Evolutionary conservation across 106 monocot genomes (phyloP).

Genomic region (Dendrobium catenatum): DNA sequence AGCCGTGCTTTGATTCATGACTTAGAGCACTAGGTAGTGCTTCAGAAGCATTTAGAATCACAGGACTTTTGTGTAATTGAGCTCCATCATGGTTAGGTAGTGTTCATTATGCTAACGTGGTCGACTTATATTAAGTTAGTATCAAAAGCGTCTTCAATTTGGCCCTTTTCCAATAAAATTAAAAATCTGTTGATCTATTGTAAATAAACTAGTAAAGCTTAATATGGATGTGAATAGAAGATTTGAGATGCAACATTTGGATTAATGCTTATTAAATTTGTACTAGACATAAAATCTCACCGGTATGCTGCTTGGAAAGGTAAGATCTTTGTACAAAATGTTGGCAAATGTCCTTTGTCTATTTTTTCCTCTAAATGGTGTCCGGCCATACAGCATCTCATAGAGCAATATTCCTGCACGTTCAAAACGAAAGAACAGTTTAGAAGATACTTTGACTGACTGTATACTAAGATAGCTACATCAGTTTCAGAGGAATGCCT

Average conservation of each 20-base stretch:
- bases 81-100: background rate
- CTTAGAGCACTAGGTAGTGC: too few relatives aligned
- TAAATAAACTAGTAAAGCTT: too few relatives aligned
- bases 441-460: background rate
- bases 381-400: slow-evolving; percentile 97
- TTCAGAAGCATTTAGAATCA: too few relatives aligned
- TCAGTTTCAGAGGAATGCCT: background rate
- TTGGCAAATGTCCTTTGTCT: slow-evolving; percentile 88
- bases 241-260: too few relatives aligned
- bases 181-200: too few relatives aligned
- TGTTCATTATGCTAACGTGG: background rate
- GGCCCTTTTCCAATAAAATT: too few relatives aligned
- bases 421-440: background rate
- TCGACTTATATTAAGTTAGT: too few relatives aligned
- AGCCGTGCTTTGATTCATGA: background rate
- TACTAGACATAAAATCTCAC: slow-evolving; percentile 29
- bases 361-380: slow-evolving; percentile 94
- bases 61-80: too few relatives aligned
- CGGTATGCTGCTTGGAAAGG: slow-evolving; percentile 91
- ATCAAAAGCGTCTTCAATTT: too few relatives aligned
- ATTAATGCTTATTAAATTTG: background rate
- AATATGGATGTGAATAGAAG: too few relatives aligned
- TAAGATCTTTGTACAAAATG: slow-evolving; percentile 90
- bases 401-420: slow-evolving; percentile 89
- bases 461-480: background rate